phyloP scores from a whole-genome alignment of 805 yeast genomes.

The Yamadazyma endophytica region DNA sequence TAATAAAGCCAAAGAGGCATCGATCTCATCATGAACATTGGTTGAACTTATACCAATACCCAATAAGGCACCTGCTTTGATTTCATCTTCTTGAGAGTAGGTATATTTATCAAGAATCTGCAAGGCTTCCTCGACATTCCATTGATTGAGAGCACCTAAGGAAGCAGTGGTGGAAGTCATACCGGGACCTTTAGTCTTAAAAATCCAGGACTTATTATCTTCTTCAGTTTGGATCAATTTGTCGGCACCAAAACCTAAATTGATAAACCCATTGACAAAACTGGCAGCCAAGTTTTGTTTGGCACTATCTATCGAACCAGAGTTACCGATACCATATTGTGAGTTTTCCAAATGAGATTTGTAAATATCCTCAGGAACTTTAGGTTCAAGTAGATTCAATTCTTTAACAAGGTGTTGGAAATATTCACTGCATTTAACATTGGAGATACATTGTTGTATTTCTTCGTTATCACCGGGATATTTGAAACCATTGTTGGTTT shows the following conservation, averaged over 20 bases:
- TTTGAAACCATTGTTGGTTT: conserved; percentile 78
- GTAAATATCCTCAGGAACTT: conserved; percentile 92
- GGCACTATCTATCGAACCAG: conserved; percentile 72
- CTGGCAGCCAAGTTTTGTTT: conserved; percentile 92
- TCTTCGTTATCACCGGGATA: conserved; percentile 56
- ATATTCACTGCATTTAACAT: conserved; percentile 72
- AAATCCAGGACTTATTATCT: conserved; percentile 78
- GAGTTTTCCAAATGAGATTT: conserved; percentile 82
- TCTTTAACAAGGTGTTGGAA: conserved; percentile 79
- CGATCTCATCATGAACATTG: conserved; percentile 94
- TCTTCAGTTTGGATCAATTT: conserved; percentile 71
- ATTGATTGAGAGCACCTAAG: conserved; percentile 82
- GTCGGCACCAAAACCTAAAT: conserved; percentile 87
- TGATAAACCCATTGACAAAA: conserved; percentile 89
- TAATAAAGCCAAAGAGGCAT: conserved; percentile 81
- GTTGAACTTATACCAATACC: conserved; percentile 93
- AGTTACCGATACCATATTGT: conserved; percentile 53
- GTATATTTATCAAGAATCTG: conserved; percentile 86
- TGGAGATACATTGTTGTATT: conserved; percentile 82
- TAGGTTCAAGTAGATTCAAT: conserved; percentile 82
- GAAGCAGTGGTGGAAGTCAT: conserved; percentile 91
- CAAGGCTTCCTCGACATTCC: conserved; percentile 88
- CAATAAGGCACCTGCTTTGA: conserved; percentile 93
- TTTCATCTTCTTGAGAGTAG: conserved; percentile 78
- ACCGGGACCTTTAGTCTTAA: conserved; percentile 86